Conservation (phyloP, 768 basidiomycete genomes). For the Kwoniella botswanensis region DNA sequence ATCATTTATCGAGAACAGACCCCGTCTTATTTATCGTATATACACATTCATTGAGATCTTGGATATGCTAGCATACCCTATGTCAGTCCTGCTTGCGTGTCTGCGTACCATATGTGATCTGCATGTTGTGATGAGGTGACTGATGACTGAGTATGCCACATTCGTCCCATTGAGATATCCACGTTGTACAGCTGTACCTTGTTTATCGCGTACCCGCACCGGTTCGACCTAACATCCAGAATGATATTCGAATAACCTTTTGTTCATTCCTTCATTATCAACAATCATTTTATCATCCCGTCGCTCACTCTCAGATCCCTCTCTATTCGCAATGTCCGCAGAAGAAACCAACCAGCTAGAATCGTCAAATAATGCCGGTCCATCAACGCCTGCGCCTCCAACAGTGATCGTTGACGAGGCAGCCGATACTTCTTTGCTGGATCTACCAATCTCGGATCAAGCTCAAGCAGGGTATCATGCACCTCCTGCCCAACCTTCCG, state of each 20-base stretch:
- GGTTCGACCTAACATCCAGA: no score
- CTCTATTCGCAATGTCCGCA: background rate
- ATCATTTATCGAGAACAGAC: background rate
- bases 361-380: background rate
- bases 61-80: constrained; percentile 21
- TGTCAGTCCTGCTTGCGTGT: background rate
- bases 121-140: background rate
- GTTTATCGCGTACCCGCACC: constrained; percentile 1
- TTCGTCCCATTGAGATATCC: constrained; percentile 6
- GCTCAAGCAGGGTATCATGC: constrained; percentile 9
- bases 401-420: constrained; percentile 6
- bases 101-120: background rate
- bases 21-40: constrained; percentile 2
- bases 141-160: background rate
- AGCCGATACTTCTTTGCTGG: background rate
- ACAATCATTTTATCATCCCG: no score
- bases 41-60: constrained; percentile 25
- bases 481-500: constrained; percentile 5
- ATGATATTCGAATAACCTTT: no score
- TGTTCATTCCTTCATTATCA: background rate
- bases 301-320: no score
- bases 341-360: background rate
- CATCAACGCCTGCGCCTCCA: background rate
- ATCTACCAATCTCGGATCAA: background rate
- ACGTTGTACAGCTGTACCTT: background rate